Percentiles rank a stretch among this genome's conserved stretches.
Conservation (phyloP, 306 rosid genomes). For the Inga oerstediana region DNA sequence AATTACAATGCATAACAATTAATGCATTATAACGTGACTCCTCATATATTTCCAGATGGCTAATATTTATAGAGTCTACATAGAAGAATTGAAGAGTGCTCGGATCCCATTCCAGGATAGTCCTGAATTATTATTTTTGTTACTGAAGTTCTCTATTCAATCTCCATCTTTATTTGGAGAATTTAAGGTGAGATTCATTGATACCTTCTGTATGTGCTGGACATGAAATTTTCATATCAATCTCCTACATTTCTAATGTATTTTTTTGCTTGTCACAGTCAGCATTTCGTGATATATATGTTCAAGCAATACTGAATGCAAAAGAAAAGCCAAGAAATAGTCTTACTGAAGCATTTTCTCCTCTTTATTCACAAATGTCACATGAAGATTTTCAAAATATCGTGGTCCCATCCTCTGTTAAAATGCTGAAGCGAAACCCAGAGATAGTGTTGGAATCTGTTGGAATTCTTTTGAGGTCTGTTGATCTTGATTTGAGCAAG, state of each 20-base stretch:
- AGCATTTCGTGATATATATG: constrained; percentile 80
- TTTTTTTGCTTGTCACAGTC: constrained; percentile 59
- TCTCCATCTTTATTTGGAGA: constrained; percentile 60
- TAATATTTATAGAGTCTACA: constrained; percentile 60
- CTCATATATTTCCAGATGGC: constrained; percentile 56
- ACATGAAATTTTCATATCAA: not conserved
- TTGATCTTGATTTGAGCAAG: constrained; percentile 89
- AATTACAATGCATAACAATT: not conserved
- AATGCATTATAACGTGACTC: constrained; percentile 10
- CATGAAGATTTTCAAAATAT: constrained; percentile 81
- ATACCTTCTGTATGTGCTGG: not conserved
- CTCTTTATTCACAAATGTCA: constrained; percentile 69
- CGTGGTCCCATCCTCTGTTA: constrained; percentile 80
- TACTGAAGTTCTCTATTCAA: constrained; percentile 68
- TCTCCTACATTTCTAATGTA: constrained; percentile 23
- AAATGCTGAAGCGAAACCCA: constrained; percentile 98
- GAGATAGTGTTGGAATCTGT: constrained; percentile 94
- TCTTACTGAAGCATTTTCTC: constrained; percentile 80
- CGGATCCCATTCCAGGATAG: constrained; percentile 72
- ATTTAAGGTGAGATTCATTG: constrained; percentile 58
- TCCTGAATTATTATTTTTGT: constrained; percentile 68
- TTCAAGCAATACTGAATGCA: constrained; percentile 73
- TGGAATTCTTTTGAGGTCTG: constrained; percentile 74
- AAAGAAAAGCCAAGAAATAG: constrained; percentile 78
- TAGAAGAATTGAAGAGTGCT: constrained; percentile 68